Conservation (phyloP, 139 green algal species). For the Coccomyxa sp. region DNA sequence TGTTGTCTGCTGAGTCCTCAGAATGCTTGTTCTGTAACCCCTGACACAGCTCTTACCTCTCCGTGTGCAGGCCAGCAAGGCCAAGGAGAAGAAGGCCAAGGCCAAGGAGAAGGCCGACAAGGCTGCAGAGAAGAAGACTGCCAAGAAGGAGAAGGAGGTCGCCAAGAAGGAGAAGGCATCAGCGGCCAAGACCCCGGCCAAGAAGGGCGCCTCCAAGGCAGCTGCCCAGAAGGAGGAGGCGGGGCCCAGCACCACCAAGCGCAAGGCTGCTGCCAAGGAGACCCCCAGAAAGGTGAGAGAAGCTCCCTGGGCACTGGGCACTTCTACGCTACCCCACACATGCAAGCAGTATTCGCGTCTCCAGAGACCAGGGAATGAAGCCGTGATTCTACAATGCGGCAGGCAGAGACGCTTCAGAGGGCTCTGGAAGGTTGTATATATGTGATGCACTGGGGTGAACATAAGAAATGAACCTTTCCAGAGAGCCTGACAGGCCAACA, state of each 20-base stretch:
- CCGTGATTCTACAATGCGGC: too few relatives aligned
- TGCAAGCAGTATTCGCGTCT: not conserved
- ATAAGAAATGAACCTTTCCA: too few relatives aligned
- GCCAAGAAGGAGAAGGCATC: constrained; percentile 22
- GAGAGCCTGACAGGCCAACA: too few relatives aligned
- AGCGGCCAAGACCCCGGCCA: not conserved
- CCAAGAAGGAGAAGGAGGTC: constrained; percentile 13
- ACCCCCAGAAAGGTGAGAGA: not conserved
- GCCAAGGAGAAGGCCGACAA: constrained; percentile 17
- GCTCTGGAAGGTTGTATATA: not conserved
- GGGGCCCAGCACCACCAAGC: not conserved
- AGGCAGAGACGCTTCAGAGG: not conserved
- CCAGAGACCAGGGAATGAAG: too few relatives aligned
- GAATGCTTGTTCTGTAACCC: not conserved
- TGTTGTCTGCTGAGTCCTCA: not conserved
- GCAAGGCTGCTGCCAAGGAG: not conserved
- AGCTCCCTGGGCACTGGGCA: too few relatives aligned
- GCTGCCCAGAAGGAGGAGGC: not conserved
- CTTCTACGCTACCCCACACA: not conserved
- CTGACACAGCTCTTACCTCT: not conserved
- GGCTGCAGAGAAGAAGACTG: not conserved
- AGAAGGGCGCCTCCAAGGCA: constrained; percentile 7
- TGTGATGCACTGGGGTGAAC: not conserved
- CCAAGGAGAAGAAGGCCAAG: constrained; percentile 33
- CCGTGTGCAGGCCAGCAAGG: constrained; percentile 36